These are phyloP conservation scores for Gracilariopsis chorda DNA, from an alignment of 23 red algal species.

Conservation along the genomic window DNA sequence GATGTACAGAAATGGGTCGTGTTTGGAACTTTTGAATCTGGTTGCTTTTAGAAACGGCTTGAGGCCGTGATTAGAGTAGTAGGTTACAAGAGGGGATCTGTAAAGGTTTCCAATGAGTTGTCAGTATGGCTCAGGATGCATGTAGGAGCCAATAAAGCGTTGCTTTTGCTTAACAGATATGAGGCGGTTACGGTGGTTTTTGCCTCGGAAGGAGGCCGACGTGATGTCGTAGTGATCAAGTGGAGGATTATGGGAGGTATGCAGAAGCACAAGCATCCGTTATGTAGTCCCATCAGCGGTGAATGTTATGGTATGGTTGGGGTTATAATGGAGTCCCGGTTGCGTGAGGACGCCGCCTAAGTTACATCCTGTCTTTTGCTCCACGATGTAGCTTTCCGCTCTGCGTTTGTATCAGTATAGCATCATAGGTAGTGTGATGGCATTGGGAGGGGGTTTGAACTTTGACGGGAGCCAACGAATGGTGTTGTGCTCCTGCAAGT, in stretches of 20 bases:
- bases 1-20: too few relatives aligned
- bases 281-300: not conserved
- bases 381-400: not conserved
- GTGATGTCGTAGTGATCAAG: not conserved
- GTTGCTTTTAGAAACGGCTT: not conserved
- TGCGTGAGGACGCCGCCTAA: constrained; percentile 21
- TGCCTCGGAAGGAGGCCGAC: not conserved
- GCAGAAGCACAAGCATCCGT: not conserved
- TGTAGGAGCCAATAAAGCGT: not conserved
- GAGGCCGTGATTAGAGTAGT: not conserved
- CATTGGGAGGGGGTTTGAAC: not conserved
- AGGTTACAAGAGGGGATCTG: not conserved
- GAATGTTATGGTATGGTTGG: not conserved
- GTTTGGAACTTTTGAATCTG: not conserved
- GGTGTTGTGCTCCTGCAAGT: not conserved
- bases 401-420: not conserved
- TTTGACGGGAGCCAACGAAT: not conserved
- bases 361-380: not conserved
- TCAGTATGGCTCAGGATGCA: not conserved
- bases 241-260: not conserved
- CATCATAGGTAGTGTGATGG: not conserved
- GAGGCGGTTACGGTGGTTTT: not conserved
- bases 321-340: constrained; percentile 17
- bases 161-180: not conserved
- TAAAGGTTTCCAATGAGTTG: not conserved